Base-by-base conservation (phyloP, 2,329 filamentous ascomycete genomes). In the Passalora sequoiae region DNA sequence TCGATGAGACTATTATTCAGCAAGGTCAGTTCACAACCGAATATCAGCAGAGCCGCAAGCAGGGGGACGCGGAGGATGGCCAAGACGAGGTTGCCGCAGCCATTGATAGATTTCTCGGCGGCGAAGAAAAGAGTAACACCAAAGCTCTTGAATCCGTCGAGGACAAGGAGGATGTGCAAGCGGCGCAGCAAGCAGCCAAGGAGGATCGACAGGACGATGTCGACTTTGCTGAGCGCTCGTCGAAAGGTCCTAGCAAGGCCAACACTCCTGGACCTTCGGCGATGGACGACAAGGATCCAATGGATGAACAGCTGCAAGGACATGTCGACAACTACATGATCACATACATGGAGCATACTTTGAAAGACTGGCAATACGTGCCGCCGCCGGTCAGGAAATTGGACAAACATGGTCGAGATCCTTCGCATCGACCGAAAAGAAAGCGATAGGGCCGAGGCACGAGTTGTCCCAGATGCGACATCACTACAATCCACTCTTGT, bases 11-110 rank as follows among this genome's bases (percentile, higher is more conserved):
- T 6, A 89, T 98, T 44, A 98, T 98, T 55, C 94, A 98, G 62
- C 92, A 97, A 63, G 92, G 92, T 50, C 89, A 91, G 54, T 98
- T 98, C 64, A 98, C 91, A 0, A 98, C 92, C 0, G 92, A 98
- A 59, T 89, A 95, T 64, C n/a, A n/a, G n/a, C n/a, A n/a, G n/a
- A 28, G 30, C 13, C 42, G 40, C 8, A 31, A 32, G 15, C 91
- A 95, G 67, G 77, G 75, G 40, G 75, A 77, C 22, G 69, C 74
- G 9, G 73, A 61, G 42, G 73, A 77, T n/a, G 77, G 81, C 54
- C 74, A 73, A 0, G 78, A 84, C 46, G 82, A 84, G 16, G 85
- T 86, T 38, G 86, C 86, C 2, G 83, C 81, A 4, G 89, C 89
- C 3, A 86, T 96, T 77, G 89, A 95, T 57, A 78, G 86, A 17